Conservation (phyloP, 2,329 filamentous ascomycete genomes). For the Aphanocladium album region DNA sequence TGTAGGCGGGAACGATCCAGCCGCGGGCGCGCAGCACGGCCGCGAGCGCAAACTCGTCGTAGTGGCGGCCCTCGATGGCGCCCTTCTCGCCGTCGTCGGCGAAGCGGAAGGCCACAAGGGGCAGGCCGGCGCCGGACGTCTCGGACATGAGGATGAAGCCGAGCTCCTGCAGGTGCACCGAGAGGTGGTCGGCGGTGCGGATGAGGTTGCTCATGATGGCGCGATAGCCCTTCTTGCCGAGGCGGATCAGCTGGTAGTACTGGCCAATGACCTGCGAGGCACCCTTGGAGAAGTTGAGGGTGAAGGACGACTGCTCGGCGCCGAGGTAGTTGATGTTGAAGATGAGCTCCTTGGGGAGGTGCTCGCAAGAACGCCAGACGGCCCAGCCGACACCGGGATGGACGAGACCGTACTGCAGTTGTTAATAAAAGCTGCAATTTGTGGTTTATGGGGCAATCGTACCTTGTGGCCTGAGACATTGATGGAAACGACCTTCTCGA, state of each 20-base stretch:
- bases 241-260: conserved; percentile 94
- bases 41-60: conserved; percentile 73
- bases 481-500: conserved; percentile 85
- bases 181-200: conserved; percentile 81
- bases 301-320: conserved; percentile 91
- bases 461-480: conserved; percentile 90
- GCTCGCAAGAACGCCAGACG: conserved; percentile 79
- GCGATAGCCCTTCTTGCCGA: conserved; percentile 88
- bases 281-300: conserved; percentile 94
- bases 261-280: conserved; percentile 93
- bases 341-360: conserved; percentile 82
- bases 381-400: conserved; percentile 96
- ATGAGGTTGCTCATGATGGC: conserved; percentile 94
- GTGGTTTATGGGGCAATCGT: conserved; percentile 7
- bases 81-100: conserved; percentile 48
- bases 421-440: conserved; percentile 1
- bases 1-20: conserved; percentile 95
- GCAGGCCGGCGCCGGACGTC: conserved; percentile 69
- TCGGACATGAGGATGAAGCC: conserved; percentile 89
- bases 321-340: conserved; percentile 99
- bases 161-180: conserved; percentile 63
- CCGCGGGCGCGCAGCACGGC: conserved; percentile 81
- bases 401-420: conserved; percentile 51
- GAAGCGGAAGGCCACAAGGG: conserved; percentile 85
- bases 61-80: conserved; percentile 49